phyloP scores from a whole-genome alignment of 768 basidiomycete species.

The Saitozyma sp. region DNA sequence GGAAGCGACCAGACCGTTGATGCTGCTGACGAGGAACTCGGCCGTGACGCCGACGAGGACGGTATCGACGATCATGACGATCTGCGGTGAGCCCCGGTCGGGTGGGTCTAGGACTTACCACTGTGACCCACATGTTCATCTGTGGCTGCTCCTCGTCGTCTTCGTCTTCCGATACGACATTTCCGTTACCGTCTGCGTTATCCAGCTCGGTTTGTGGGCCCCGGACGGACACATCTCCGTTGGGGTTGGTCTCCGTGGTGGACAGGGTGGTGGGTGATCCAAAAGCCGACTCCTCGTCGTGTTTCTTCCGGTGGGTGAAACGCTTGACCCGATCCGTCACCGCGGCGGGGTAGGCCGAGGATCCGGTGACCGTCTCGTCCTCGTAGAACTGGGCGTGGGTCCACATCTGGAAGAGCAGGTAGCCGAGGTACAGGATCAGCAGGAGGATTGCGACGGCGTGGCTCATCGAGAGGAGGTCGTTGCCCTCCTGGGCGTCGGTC shows the following conservation, averaged over 20 bases:
- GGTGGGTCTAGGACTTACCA: conserved; percentile 20
- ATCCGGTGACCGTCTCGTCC: conserved; percentile 37
- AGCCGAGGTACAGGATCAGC: conserved; percentile 55
- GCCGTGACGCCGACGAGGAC: conserved; percentile 46
- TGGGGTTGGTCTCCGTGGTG: background rate
- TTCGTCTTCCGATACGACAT: conserved; percentile 27
- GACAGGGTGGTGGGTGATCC: conserved; percentile 5
- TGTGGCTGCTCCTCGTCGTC: conserved; percentile 50
- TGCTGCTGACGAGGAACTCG: conserved; percentile 39
- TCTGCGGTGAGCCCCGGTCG: conserved; percentile 16
- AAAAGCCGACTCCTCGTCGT: conserved; percentile 24
- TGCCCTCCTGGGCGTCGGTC: conserved; percentile 51
- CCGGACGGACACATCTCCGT: background rate
- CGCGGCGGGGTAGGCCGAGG: conserved; percentile 39
- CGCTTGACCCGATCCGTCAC: conserved; percentile 14
- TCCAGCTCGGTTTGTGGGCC: conserved; percentile 1
- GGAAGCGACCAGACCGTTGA: conserved; percentile 37
- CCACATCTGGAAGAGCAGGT: conserved; percentile 62
- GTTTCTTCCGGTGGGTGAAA: conserved; percentile 29
- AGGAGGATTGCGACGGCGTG: conserved; percentile 59
- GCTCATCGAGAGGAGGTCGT: conserved; percentile 57
- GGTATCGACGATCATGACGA: conserved; percentile 42
- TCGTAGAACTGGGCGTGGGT: conserved; percentile 55
- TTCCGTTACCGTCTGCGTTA: background rate
- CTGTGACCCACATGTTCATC: conserved; percentile 44